These are phyloP conservation scores for Saksenaea vasiformis DNA, from an alignment of 371 early-diverging fungal species.

Conservation along the genomic window DNA sequence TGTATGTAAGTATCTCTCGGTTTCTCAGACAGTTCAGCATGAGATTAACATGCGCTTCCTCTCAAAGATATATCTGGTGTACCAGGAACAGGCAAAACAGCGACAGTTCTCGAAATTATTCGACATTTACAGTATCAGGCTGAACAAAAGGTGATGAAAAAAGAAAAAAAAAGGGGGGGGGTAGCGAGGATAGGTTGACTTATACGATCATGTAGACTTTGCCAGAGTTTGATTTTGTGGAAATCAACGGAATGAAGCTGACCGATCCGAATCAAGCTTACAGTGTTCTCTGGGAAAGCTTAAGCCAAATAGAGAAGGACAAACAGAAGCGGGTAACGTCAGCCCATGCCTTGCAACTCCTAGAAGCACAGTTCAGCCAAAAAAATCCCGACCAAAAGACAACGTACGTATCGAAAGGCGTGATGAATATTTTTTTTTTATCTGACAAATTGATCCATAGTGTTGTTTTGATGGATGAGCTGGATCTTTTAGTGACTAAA, in stretches of 20 bases:
- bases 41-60: neutral
- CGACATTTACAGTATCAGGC: conserved; percentile 69
- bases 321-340: conserved; percentile 63
- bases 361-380: conserved; percentile 70
- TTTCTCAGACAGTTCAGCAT: neutral
- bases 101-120: conserved; percentile 89
- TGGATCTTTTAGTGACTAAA: conserved; percentile 93
- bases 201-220: conserved; percentile 52
- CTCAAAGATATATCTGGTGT: conserved; percentile 88
- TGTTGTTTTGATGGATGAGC: conserved; percentile 96
- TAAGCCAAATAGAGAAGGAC: conserved; percentile 26
- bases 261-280: conserved; percentile 92
- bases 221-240: conserved; percentile 80
- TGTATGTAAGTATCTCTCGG: conserved; percentile 61
- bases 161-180: neutral
- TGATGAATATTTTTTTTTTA: neutral
- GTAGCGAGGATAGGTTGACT: neutral
- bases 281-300: conserved; percentile 77
- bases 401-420: conserved; percentile 30
- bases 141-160: conserved; percentile 57
- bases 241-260: conserved; percentile 96
- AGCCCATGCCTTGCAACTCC: conserved; percentile 74
- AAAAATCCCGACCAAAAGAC: conserved; percentile 35
- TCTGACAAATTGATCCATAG: conserved; percentile 34
- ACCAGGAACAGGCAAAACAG: conserved; percentile 98